phyloP scores from a whole-genome alignment of 2,329 filamentous ascomycete species.

The Paecilomyces fulvus region DNA sequence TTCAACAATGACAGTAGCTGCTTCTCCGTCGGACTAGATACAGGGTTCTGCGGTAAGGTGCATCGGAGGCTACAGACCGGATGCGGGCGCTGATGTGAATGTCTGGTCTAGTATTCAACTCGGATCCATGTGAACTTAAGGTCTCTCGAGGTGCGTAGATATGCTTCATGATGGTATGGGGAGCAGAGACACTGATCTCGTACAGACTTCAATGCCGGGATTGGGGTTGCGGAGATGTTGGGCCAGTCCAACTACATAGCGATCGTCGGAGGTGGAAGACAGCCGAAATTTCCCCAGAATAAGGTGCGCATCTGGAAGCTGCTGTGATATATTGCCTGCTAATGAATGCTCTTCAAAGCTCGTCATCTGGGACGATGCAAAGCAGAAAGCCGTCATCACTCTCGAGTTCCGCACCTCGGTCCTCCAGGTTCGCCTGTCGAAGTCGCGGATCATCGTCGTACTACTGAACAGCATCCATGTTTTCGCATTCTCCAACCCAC shows the following conservation, averaged over 20 bases:
- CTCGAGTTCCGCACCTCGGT: conserved; percentile 74
- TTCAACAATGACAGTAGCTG: conserved; percentile 81
- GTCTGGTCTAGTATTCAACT: conserved; percentile 54
- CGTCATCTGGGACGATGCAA: conserved; percentile 85
- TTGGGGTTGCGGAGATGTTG: conserved; percentile 79
- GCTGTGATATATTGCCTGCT: not conserved
- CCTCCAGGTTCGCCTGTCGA: conserved; percentile 68
- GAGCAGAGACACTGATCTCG: not conserved
- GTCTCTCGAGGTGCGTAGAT: conserved; percentile 47
- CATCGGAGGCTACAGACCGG: conserved; percentile 1
- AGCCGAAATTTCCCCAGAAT: conserved; percentile 78
- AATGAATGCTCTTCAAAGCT: conserved; percentile 32
- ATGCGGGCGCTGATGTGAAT: conserved; percentile 9
- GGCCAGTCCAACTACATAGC: conserved; percentile 79
- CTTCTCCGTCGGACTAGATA: conserved; percentile 79
- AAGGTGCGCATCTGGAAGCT: conserved; percentile 48
- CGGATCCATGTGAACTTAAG: conserved; percentile 63
- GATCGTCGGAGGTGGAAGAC: conserved; percentile 77
- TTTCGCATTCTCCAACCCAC: conserved; percentile 68
- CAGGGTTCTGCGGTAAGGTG: conserved; percentile 69
- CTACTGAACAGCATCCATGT: conserved; percentile 74
- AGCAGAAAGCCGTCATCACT: conserved; percentile 64
- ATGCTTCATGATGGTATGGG: not conserved
- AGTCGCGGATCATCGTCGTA: conserved; percentile 68
- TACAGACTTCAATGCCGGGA: conserved; percentile 68